phyloP scores from a whole-genome alignment of 768 basidiomycete species.

The Naganishia vishniacii region DNA sequence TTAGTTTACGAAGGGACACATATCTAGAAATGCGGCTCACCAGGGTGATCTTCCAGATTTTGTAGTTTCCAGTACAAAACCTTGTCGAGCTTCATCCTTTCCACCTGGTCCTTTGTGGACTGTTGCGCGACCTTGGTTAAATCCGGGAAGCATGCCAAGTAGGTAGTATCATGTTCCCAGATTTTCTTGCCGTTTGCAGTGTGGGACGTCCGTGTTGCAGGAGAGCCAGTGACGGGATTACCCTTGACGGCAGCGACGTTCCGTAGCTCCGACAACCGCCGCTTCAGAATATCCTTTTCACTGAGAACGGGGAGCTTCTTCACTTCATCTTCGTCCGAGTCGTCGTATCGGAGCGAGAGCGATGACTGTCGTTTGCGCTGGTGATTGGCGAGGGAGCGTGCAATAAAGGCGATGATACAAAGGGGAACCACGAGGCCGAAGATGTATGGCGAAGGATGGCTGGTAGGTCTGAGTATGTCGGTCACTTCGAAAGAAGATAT shows the following conservation, averaged over 20 bases:
- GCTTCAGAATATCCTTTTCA: not conserved
- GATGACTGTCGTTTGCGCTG: constrained; percentile 24
- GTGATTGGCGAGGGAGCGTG: constrained; percentile 21
- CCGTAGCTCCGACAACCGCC: constrained; percentile 16
- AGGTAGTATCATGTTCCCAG: constrained; percentile 16
- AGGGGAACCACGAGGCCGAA: constrained; percentile 16
- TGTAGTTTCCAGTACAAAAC: constrained; percentile 38
- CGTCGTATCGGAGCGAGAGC: constrained; percentile 24
- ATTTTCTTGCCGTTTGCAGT: constrained; percentile 21
- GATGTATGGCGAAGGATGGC: constrained; percentile 17
- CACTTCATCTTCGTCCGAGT: not conserved
- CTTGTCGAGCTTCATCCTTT: constrained; percentile 27
- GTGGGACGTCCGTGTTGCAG: not conserved
- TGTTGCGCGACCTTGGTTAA: constrained; percentile 28
- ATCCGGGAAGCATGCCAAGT: constrained; percentile 21
- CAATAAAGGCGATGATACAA: constrained; percentile 17
- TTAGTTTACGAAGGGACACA: no score
- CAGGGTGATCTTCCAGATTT: constrained; percentile 40
- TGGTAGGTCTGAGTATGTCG: constrained; percentile 21
- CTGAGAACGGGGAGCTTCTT: constrained; percentile 1
- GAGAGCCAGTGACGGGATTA: constrained; percentile 12
- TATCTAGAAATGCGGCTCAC: no score
- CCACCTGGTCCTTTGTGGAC: constrained; percentile 22
- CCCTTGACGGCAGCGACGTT: constrained; percentile 21
- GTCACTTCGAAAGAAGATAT: not conserved